phyloP scores from a whole-genome alignment of 164 flowering plant species.

The Euptelea pleiosperma region DNA sequence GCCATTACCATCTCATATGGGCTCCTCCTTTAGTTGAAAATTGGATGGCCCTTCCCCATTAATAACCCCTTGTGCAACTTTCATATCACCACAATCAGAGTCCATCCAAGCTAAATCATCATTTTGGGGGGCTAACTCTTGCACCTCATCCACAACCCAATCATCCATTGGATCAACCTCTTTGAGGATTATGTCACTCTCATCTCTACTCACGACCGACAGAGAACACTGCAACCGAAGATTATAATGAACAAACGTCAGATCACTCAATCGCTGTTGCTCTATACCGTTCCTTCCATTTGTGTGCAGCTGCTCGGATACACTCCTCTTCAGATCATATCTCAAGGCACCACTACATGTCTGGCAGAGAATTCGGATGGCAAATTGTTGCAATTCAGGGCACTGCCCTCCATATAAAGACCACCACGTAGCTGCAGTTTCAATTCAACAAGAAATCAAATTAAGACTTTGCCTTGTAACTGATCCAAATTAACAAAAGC shows the following conservation, averaged over 20 bases:
- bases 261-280: conserved; percentile 26
- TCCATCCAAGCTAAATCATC: conserved; percentile 18
- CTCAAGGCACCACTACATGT: conserved; percentile 49
- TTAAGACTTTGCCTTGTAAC: not conserved
- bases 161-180: conserved; percentile 27
- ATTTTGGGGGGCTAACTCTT: not conserved
- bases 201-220: not conserved
- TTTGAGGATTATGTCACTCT: conserved; percentile 7
- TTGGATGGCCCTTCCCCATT: not conserved
- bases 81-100: not conserved
- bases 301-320: conserved; percentile 42
- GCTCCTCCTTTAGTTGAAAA: conserved; percentile 13
- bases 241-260: conserved; percentile 36
- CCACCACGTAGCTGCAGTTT: conserved; percentile 65
- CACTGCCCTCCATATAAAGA: conserved; percentile 41
- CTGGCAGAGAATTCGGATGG: conserved; percentile 51
- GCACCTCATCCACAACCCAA: conserved; percentile 27
- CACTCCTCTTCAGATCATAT: conserved; percentile 38
- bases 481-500: not conserved
- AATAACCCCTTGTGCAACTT: not conserved
- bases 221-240: conserved; percentile 24
- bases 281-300: conserved; percentile 37
- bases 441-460: conserved; percentile 6
- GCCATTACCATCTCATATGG: too few relatives aligned
- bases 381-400: conserved; percentile 59